Conservation (phyloP, 2,329 filamentous ascomycete species). For the Parastagonospora avenae region DNA sequence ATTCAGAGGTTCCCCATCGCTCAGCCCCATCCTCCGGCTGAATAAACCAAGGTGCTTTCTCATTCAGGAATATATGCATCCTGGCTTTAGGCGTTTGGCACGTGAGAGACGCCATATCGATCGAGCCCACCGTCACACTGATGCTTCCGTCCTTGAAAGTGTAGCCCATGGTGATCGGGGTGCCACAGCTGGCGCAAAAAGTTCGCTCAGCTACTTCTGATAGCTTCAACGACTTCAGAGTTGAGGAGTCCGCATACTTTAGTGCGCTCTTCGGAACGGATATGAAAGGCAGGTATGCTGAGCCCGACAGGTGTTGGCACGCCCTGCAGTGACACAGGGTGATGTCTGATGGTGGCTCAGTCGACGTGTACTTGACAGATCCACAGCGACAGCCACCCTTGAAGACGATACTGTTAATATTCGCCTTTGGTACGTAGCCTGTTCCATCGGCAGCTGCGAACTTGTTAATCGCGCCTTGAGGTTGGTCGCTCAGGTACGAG, state of each 20-base stretch:
- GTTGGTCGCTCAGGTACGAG: neutral
- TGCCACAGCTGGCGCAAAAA: slow-evolving; percentile 55
- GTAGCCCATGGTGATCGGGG: slow-evolving; percentile 53
- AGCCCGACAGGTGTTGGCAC: slow-evolving; percentile 56
- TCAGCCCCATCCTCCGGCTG: slow-evolving; percentile 37
- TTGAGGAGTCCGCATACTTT: slow-evolving; percentile 38
- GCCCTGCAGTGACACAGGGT: slow-evolving; percentile 55
- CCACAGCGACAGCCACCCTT: slow-evolving; percentile 54
- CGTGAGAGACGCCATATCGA: slow-evolving; percentile 49
- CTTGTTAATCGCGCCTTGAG: neutral
- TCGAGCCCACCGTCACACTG: slow-evolving; percentile 47
- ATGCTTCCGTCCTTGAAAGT: slow-evolving; percentile 38
- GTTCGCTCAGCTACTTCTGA: slow-evolving; percentile 51
- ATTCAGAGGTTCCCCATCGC: slow-evolving; percentile 24
- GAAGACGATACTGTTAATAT: slow-evolving; percentile 27
- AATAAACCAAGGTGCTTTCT: slow-evolving; percentile 42
- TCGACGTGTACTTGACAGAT: slow-evolving; percentile 50
- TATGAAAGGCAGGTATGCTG: slow-evolving; percentile 52
- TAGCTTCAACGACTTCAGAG: slow-evolving; percentile 41
- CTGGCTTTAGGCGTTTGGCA: slow-evolving; percentile 34
- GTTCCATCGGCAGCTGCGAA: slow-evolving; percentile 34
- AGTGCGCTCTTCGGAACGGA: slow-evolving; percentile 44
- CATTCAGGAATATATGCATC: slow-evolving; percentile 53
- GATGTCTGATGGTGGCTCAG: slow-evolving; percentile 41
- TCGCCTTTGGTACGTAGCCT: slow-evolving; percentile 15